Conservation (phyloP, 2,329 filamentous ascomycete species). For the Microthyrium microscopicum region DNA sequence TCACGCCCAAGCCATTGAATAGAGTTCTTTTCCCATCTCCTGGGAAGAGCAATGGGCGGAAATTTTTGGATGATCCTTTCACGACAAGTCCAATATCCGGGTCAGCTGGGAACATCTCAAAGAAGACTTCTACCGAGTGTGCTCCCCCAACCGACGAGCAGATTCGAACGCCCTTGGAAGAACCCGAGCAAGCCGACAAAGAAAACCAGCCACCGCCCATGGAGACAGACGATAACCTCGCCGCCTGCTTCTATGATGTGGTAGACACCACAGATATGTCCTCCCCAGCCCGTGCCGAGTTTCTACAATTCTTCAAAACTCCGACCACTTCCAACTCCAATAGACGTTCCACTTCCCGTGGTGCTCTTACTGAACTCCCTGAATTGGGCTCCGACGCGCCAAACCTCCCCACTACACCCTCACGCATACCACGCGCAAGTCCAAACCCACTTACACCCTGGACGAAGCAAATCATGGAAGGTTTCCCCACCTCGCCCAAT, state of each 20-base stretch:
- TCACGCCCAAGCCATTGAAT: conserved; percentile 47
- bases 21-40: conserved; percentile 65
- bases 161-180: conserved; percentile 2
- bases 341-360: too few species aligned
- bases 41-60: conserved; percentile 45
- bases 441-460: too few species aligned
- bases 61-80: conserved; percentile 38
- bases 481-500: too few species aligned
- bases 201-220: conserved; percentile 7
- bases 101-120: neutral
- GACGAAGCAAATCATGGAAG: conserved; percentile 1
- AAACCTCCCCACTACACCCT: too few species aligned
- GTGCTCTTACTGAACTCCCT: too few species aligned
- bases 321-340: too few species aligned
- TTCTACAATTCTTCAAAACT: too few species aligned
- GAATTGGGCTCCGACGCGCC: too few species aligned
- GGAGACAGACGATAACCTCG: conserved; percentile 1
- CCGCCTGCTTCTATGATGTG: conserved; percentile 8
- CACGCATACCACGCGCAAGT: too few species aligned
- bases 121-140: conserved; percentile 4
- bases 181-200: conserved; percentile 8
- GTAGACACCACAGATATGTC: conserved; percentile 2
- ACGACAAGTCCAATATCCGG: conserved; percentile 3
- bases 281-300: too few species aligned
- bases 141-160: neutral